Conservation (phyloP, 495 filamentous ascomycete species). For the Entonaema liquescens region DNA sequence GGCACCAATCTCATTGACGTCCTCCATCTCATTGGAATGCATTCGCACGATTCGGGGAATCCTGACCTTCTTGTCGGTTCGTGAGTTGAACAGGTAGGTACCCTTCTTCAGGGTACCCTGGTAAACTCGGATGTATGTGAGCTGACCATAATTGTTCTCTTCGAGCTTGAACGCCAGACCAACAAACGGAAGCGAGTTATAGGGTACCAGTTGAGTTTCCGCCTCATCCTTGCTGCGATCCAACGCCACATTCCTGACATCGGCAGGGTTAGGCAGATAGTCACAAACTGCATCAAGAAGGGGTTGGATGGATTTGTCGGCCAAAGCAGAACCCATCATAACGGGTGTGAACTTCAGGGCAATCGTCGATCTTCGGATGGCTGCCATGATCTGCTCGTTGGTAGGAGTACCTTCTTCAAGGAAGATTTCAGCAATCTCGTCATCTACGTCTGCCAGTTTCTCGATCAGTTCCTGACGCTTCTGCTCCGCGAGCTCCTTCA, state of each 20-base stretch:
- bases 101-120: conserved; percentile 92
- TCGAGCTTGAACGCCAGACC: conserved; percentile 98
- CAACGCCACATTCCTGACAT: conserved; percentile 90
- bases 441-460: conserved; percentile 95
- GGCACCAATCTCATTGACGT: conserved; percentile 87
- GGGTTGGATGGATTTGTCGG: conserved; percentile 94
- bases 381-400: conserved; percentile 81
- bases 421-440: conserved; percentile 97
- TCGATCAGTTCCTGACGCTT: conserved; percentile 87
- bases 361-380: conserved; percentile 90
- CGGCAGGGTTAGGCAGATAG: conserved; percentile 90
- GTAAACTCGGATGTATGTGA: conserved; percentile 99
- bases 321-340: conserved; percentile 93
- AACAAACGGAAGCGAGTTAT: conserved; percentile 92
- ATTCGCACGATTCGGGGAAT: conserved; percentile 98
- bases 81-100: conserved; percentile 89
- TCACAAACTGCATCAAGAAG: conserved; percentile 98
- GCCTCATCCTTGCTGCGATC: conserved; percentile 81
- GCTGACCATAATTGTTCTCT: conserved; percentile 97
- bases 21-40: conserved; percentile 99
- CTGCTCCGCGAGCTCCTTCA: conserved; percentile 78
- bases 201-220: conserved; percentile 85
- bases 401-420: conserved; percentile 84
- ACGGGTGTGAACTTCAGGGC: conserved; percentile 92
- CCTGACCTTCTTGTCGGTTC: conserved; percentile 94